A percentile compares a stretch with the other conserved stretches of the same genome.
Conservation (phyloP, 176 grass and related monocot genomes). For the Oryza nivara region DNA sequence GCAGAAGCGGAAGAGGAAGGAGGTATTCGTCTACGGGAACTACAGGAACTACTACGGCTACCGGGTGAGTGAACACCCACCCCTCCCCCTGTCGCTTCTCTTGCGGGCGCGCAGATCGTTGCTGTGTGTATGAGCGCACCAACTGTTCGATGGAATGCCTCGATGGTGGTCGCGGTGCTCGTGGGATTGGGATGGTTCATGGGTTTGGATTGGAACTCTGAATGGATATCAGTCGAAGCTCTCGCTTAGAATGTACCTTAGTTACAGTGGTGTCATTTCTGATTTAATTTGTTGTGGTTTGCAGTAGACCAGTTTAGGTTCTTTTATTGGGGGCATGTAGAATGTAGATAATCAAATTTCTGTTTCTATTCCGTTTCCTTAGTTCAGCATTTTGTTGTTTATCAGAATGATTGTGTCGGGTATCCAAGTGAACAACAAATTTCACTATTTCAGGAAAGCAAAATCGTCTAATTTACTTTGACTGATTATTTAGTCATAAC, state of each 20-base stretch:
- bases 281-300: neutral
- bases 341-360: neutral
- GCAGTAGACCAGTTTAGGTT: neutral
- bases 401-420: neutral
- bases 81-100: neutral
- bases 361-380: neutral
- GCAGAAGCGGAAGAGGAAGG: constrained; percentile 61
- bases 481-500: neutral
- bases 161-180: neutral
- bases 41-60: constrained; percentile 96
- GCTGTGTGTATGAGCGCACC: neutral
- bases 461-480: neutral
- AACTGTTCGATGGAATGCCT: constrained; percentile 1
- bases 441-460: neutral
- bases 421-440: neutral
- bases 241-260: too few species aligned
- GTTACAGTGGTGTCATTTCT: neutral
- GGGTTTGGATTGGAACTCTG: neutral
- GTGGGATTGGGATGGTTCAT: neutral
- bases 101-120: neutral
- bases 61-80: constrained; percentile 48
- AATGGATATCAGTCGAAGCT: neutral
- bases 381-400: neutral
- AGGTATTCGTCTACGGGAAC: constrained; percentile 87
- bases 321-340: neutral